Base-by-base conservation (phyloP, 805 yeast species). In the Kodamaea sagamina region DNA sequence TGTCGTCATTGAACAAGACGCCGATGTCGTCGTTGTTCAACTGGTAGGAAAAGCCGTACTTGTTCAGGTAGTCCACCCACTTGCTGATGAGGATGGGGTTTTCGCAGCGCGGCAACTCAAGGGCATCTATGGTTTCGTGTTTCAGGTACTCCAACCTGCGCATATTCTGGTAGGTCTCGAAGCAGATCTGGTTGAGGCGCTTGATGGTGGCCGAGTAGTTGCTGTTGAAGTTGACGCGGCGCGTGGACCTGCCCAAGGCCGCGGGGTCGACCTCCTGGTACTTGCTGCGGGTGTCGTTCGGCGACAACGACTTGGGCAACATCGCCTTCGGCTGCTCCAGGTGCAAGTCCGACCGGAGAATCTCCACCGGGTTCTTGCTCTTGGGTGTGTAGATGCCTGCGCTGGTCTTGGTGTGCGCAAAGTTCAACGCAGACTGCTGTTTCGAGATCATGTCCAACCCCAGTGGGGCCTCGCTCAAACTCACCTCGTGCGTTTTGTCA, bases 61-160 rank as follows among this genome's bases (percentile, higher is more conserved):
- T 89, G 67, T 90, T 89, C 19, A 97, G 86, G 62, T 92, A 93
- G 62, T 93, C 99, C 21, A 95, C 98, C 99, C 99, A 93, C 61
- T 92, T 90, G 47, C 95, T 86, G 32, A 92, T 81, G 47, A 87
- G 78, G 13, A 81, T 77, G 9, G 90, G 95, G 49, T 78, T 76
- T 51, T 74, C 76, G 45, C 72, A 68, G 6, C 64, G 57, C 28
- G 75, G 75, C 36, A 68, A 63, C 48, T 68, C 73, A 29, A 57
- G 49, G 21, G 65, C 54, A 37, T 63, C 69, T 47, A 62, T 51
- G 40, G 55, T 52, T 16, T 63, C 68, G 44, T 66, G 51, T 35
- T 63, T 61, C 35, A 67, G 60, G 36, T 62, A 61, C 36, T 74
- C 75, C 41, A 75, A 59, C 49, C 74, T 65, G 53, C 73, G 63